Conservation (phyloP, 371 early-diverging fungal genomes). For the Apophysomyces sp. region DNA sequence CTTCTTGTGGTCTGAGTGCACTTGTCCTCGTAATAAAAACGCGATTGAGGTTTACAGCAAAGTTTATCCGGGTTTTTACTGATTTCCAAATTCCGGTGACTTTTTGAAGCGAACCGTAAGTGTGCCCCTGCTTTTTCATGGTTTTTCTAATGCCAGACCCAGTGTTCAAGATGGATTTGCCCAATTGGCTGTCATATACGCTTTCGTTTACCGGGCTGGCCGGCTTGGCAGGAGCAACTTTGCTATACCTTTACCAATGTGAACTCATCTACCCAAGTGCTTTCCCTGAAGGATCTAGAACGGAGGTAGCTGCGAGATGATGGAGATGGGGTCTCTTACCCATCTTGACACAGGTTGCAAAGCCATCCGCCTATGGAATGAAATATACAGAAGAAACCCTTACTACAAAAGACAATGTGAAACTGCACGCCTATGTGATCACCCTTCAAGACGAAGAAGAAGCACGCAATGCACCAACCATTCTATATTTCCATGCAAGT, state of each 20-base stretch:
- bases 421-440: conserved; percentile 81
- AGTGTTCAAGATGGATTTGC: conserved; percentile 13
- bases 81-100: no score
- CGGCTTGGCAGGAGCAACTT: conserved; percentile 18
- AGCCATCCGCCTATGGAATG: conserved; percentile 74
- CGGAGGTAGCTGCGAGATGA: conserved; percentile 40
- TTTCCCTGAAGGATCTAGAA: conserved; percentile 80
- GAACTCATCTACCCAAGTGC: conserved; percentile 83
- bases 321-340: neutral
- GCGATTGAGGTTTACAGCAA: no score
- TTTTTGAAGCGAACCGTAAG: no score
- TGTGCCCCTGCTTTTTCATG: conserved; percentile 4
- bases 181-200: conserved; percentile 21
- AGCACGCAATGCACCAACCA: conserved; percentile 64
- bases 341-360: conserved; percentile 52
- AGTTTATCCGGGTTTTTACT: no score
- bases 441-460: conserved; percentile 51
- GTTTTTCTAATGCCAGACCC: conserved; percentile 12
- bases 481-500: conserved; percentile 84
- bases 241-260: conserved; percentile 57
- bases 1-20: no score
- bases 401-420: conserved; percentile 77
- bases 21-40: no score
- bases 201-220: conserved; percentile 25
- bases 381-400: conserved; percentile 75